A percentile compares a stretch with the other conserved stretches of the same genome.
Evolutionary conservation across 306 rosid genomes (phyloP).

Genomic region (Datisca glomerata): DNA sequence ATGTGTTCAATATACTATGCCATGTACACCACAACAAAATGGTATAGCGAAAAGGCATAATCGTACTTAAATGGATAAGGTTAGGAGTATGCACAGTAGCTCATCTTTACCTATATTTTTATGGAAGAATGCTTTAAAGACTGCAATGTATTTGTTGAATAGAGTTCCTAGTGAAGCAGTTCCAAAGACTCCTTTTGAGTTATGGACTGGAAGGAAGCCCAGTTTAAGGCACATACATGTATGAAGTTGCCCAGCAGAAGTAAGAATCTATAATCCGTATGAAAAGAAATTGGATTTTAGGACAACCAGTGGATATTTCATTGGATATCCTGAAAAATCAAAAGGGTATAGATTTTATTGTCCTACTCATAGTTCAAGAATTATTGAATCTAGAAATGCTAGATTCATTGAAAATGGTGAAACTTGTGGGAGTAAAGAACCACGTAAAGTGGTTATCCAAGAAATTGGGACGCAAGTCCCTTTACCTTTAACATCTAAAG

Average conservation of each 20-base stretch:
- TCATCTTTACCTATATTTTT: not conserved
- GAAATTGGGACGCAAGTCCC: not conserved
- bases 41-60: not conserved
- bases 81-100: not conserved
- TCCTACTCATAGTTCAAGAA: not conserved
- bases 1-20: not conserved
- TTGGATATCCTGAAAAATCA: not conserved
- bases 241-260: not conserved
- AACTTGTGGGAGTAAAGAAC: not conserved
- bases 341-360: not conserved
- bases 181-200: not conserved
- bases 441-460: not conserved
- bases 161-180: not conserved
- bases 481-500: not conserved
- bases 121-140: not conserved
- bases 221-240: not conserved
- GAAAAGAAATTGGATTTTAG: not conserved
- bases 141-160: not conserved
- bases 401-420: not conserved
- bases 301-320: not conserved
- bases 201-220: not conserved
- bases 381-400: not conserved
- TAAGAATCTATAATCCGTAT: not conserved
- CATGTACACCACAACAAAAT: not conserved
- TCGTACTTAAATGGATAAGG: not conserved